phyloP scores from a whole-genome alignment of 371 early-diverging fungal genomes.

The Rhizopus sp. region DNA sequence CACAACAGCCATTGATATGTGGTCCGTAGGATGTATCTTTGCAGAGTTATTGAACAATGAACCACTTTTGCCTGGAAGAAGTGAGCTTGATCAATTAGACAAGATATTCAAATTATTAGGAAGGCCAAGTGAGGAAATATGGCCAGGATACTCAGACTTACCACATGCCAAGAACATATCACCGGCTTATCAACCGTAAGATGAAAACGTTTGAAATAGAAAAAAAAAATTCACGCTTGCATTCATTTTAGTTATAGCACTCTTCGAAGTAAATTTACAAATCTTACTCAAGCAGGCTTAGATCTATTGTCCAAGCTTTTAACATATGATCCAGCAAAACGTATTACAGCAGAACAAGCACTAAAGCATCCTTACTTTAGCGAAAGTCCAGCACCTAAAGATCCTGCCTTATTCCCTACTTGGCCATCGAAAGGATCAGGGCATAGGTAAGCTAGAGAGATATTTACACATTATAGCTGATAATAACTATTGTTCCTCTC shows the following conservation, averaged over 20 bases:
- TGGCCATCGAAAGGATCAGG: slow-evolving; percentile 90
- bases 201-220: not conserved
- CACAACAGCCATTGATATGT: slow-evolving; percentile 96
- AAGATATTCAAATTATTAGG: slow-evolving; percentile 80
- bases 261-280: slow-evolving; percentile 67
- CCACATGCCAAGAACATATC: slow-evolving; percentile 76
- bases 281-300: slow-evolving; percentile 76
- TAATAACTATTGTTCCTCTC: not conserved
- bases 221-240: not conserved
- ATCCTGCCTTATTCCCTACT: slow-evolving; percentile 92
- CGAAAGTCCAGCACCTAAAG: slow-evolving; percentile 88
- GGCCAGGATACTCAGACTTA: slow-evolving; percentile 73
- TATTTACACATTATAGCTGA: not conserved
- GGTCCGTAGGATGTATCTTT: slow-evolving; percentile 96
- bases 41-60: slow-evolving; percentile 81
- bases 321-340: slow-evolving; percentile 83
- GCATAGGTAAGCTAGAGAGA: slow-evolving; percentile 48
- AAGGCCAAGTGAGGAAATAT: slow-evolving; percentile 66
- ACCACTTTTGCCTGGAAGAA: slow-evolving; percentile 75
- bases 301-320: slow-evolving; percentile 83
- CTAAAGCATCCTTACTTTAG: slow-evolving; percentile 87
- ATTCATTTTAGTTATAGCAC: slow-evolving; percentile 34
- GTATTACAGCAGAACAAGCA: slow-evolving; percentile 88
- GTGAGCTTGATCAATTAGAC: slow-evolving; percentile 82
- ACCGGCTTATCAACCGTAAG: slow-evolving; percentile 50